Conservation (phyloP, 1,139 yeast species). For the Kodamaea anthophila region DNA sequence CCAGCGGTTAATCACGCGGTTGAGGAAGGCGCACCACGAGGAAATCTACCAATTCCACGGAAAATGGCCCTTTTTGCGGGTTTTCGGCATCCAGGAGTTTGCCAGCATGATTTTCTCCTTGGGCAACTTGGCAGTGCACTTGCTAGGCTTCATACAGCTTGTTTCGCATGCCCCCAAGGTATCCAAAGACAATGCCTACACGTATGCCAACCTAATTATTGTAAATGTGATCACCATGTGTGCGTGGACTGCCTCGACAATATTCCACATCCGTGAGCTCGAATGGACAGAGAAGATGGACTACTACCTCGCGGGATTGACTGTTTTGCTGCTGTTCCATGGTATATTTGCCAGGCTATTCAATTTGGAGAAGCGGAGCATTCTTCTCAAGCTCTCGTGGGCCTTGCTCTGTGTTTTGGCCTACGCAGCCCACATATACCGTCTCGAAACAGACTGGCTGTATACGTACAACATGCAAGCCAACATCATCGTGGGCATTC, state of each 20-base stretch:
- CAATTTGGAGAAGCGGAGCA: conserved; percentile 37
- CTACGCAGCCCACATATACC: conserved; percentile 58
- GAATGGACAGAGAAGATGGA: conserved; percentile 76
- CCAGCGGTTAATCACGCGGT: conserved; percentile 63
- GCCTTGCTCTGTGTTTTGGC: conserved; percentile 39
- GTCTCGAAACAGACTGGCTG: conserved; percentile 74
- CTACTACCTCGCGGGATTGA: conserved; percentile 87
- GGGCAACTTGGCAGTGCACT: conserved; percentile 74
- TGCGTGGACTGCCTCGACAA: conserved; percentile 84
- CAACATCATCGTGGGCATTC: conserved; percentile 68
- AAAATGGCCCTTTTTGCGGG: conserved; percentile 87
- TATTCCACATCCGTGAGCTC: conserved; percentile 85
- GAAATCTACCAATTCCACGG: conserved; percentile 86
- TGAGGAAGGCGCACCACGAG: conserved; percentile 40
- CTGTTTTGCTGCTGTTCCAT: conserved; percentile 75
- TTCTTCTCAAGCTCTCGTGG: conserved; percentile 22
- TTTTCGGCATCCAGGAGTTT: conserved; percentile 76
- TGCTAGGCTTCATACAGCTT: conserved; percentile 43
- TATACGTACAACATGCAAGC: conserved; percentile 94
- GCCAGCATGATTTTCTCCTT: conserved; percentile 77
- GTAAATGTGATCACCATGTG: conserved; percentile 62
- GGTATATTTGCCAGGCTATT: conserved; percentile 55
- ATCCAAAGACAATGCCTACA: conserved; percentile 10
- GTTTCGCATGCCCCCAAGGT: no score
- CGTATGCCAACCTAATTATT: conserved; percentile 29